These are phyloP conservation scores for Talinum fruticosum DNA, from an alignment of 148 eudicot genomes.

Conservation along the genomic window DNA sequence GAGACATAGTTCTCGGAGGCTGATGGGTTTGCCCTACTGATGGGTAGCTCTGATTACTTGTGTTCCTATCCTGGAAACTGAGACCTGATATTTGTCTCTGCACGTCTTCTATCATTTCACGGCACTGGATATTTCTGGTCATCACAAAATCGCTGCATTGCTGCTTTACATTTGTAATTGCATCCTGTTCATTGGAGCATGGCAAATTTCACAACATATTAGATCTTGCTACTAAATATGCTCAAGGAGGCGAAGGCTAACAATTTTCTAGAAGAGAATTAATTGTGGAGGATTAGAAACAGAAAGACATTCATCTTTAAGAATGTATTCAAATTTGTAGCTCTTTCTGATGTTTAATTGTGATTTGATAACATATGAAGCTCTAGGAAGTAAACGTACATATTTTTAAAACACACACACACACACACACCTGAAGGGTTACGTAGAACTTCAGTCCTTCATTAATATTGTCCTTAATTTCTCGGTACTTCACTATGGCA, in stretches of 20 bases:
- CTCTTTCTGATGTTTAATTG: background rate
- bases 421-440: slow-evolving; percentile 92
- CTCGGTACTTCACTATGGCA: slow-evolving; percentile 81
- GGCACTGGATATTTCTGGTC: slow-evolving; percentile 94
- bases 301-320: background rate
- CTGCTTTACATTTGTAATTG: slow-evolving; percentile 81
- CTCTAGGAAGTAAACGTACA: background rate
- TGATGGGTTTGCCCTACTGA: slow-evolving; percentile 52
- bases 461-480: slow-evolving; percentile 86
- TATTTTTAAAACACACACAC: background rate
- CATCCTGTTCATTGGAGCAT: slow-evolving; percentile 63
- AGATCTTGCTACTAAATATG: background rate
- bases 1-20: slow-evolving; percentile 48
- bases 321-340: background rate
- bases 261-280: background rate
- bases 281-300: background rate
- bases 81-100: slow-evolving; percentile 80
- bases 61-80: slow-evolving; percentile 73
- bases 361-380: background rate
- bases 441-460: slow-evolving; percentile 97
- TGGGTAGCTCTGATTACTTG: slow-evolving; percentile 57
- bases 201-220: slow-evolving; percentile 5
- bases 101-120: slow-evolving; percentile 90
- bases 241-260: background rate
- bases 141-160: slow-evolving; percentile 92